phyloP scores from a whole-genome alignment of 345 rosid genomes.

The Citrus inodora region DNA sequence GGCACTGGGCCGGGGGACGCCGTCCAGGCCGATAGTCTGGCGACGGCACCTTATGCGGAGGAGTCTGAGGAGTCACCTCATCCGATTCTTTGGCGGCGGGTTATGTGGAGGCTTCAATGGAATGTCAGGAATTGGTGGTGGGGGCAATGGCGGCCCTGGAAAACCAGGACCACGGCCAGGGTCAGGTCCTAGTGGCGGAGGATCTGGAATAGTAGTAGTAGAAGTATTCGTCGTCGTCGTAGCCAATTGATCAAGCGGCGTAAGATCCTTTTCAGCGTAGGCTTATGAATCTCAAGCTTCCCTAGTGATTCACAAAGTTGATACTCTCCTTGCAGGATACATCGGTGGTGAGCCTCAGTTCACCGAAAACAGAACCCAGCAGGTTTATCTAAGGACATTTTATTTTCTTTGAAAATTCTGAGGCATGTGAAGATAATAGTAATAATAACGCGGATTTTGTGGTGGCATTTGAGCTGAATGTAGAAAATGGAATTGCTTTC shows the following conservation, averaged over 20 bases:
- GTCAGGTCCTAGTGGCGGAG: slow-evolving; percentile 1
- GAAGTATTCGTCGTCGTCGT: too few species aligned
- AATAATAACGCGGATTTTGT: background rate
- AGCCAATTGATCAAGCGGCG: background rate
- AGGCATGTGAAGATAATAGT: background rate
- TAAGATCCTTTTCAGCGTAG: background rate
- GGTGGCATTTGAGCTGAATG: background rate
- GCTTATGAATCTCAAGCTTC: background rate
- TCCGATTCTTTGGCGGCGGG: background rate
- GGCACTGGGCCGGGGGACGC: background rate
- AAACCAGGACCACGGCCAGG: background rate
- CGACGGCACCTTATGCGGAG: background rate
- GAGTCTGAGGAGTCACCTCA: background rate
- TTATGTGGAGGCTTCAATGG: background rate
- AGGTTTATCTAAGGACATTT: background rate
- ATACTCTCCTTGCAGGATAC: background rate
- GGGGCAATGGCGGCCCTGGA: background rate
- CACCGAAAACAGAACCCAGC: background rate
- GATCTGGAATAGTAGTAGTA: background rate
- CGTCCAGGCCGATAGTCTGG: background rate
- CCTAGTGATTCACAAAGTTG: background rate
- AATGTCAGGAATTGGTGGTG: slow-evolving; percentile 2
- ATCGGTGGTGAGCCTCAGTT: too few species aligned
- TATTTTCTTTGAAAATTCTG: background rate
- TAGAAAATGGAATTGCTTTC: background rate